Evolutionary conservation across 2,329 filamentous ascomycete species (phyloP), one percentile per base, ranked within the genome.

Genomic region (Colletotrichum limetticola): DNA sequence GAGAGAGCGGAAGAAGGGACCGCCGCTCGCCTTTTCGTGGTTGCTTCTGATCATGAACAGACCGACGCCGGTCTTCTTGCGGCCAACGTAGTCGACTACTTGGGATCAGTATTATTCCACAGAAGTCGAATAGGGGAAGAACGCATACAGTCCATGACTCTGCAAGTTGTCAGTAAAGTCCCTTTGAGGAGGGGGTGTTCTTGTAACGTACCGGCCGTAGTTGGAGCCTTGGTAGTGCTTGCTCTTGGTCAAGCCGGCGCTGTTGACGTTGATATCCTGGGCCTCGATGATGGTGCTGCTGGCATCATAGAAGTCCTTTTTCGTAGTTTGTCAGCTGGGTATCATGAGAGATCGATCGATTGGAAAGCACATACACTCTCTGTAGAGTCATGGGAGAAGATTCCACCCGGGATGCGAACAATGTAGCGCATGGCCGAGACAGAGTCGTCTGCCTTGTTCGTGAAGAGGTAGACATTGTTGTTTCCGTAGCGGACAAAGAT

Each of bases 401-500:
- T 78, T 24, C 80, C 78, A 28, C 76, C 73, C 56, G 77, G 79
- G 71, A 81, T 79, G 5, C 80, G 78, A 7, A 81, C 78, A 30
- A 84, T 84, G 70, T 84, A 84, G 5, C 83, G 78, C 57, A 82
- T 82, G 0, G 82, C 82, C 3, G 81, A 82, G 35, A 84, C 78
- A 32, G 80, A 83, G 32, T 78, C 76, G 42, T 84, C 83, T 5
- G 77, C 79, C 75, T 84, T 85, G 75, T 85, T 84, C 74, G 83
- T 85, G 74, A 85, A 83, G 37, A 85, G 82, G 69, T 85, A 84
- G 14, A 82, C 79, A 62, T 83, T 82, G 68, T 81, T 79, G 76
- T 83, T 81, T 64, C 79, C 80, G 74, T 82, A 82, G 58, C 81
- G 76, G 52, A 81, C 75, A 24, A 82, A 60, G n/a, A 60, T 42